These are phyloP conservation scores for Ogataea populi-albae DNA, from an alignment of 805 yeast species.

Conservation along the genomic window DNA sequence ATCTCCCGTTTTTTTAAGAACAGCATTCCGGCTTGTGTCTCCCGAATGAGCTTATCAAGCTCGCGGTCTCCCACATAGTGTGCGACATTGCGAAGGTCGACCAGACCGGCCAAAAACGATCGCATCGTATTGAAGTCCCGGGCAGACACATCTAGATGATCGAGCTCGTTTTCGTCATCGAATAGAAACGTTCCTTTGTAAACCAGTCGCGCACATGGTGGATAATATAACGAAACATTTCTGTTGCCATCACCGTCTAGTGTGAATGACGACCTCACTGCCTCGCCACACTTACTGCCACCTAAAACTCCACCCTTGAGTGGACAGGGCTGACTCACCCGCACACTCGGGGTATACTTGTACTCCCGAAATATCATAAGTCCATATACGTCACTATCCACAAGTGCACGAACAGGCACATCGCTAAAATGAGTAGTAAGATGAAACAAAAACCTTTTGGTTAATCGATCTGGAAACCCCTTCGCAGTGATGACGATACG, in stretches of 20 bases:
- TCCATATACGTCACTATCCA: conserved; percentile 69
- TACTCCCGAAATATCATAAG: conserved; percentile 46
- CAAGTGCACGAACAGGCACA: conserved; percentile 44
- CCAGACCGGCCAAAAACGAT: conserved; percentile 27
- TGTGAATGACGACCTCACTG: conserved; percentile 4
- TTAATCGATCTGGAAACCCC: conserved; percentile 63
- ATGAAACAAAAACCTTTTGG: conserved; percentile 40
- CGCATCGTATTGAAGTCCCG: conserved; percentile 33
- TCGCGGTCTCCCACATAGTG: conserved; percentile 18
- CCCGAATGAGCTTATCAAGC: conserved; percentile 31
- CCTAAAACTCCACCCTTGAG: background rate
- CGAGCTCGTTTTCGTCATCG: conserved; percentile 12
- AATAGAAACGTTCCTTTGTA: conserved; percentile 19
- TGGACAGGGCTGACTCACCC: conserved; percentile 2
- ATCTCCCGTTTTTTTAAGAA: conserved; percentile 57
- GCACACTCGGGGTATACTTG: conserved; percentile 18
- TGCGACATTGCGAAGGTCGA: conserved; percentile 17
- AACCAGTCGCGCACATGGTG: conserved; percentile 14
- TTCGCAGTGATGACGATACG: conserved; percentile 54
- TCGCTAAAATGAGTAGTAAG: conserved; percentile 21
- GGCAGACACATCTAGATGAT: conserved; percentile 14
- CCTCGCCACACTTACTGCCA: background rate
- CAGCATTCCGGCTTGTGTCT: conserved; percentile 51
- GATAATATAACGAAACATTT: conserved; percentile 7
- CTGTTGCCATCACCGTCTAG: conserved; percentile 10